Conservation (phyloP, 1,284 basidiomycete genomes). For the Ustilago curta region DNA sequence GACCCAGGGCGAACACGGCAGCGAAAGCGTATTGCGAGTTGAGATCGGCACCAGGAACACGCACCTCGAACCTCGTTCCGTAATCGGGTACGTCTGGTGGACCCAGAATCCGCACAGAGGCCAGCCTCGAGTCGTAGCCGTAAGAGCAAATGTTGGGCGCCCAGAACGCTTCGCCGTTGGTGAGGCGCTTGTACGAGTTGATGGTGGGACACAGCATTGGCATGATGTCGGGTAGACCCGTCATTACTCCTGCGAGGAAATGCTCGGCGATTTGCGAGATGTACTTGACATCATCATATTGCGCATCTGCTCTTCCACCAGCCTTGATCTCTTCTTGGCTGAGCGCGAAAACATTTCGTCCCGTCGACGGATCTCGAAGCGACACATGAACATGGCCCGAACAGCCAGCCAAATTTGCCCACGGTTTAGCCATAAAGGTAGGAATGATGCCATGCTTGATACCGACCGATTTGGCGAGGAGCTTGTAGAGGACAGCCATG, state of each 20-base stretch:
- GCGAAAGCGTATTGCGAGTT: conserved; percentile 89
- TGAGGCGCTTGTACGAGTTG: conserved; percentile 96
- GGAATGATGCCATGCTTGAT: conserved; percentile 89
- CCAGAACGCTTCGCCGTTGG: conserved; percentile 93
- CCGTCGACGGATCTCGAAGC: conserved; percentile 76
- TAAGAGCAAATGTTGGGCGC: conserved; percentile 90
- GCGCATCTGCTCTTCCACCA: conserved; percentile 78
- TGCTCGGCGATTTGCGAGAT: conserved; percentile 87
- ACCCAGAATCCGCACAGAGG: conserved; percentile 88
- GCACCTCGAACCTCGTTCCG: conserved; percentile 88
- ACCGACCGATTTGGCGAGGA: conserved; percentile 88
- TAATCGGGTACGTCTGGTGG: conserved; percentile 84
- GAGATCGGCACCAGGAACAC: conserved; percentile 96
- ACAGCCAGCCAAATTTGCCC: conserved; percentile 71
- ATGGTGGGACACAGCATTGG: conserved; percentile 84
- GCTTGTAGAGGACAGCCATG: conserved; percentile 93
- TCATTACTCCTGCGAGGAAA: conserved; percentile 90
- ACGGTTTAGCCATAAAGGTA: conserved; percentile 98
- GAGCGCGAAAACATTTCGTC: conserved; percentile 83
- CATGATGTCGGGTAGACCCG: conserved; percentile 82
- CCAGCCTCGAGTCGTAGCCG: conserved; percentile 92
- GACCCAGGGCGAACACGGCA: conserved; percentile 85
- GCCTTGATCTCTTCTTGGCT: conserved; percentile 75
- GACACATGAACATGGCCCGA: conserved; percentile 90
- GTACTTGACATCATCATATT: conserved; percentile 83